phyloP scores from a whole-genome alignment of 306 rosid species.

The Castanopsis chinensis region DNA sequence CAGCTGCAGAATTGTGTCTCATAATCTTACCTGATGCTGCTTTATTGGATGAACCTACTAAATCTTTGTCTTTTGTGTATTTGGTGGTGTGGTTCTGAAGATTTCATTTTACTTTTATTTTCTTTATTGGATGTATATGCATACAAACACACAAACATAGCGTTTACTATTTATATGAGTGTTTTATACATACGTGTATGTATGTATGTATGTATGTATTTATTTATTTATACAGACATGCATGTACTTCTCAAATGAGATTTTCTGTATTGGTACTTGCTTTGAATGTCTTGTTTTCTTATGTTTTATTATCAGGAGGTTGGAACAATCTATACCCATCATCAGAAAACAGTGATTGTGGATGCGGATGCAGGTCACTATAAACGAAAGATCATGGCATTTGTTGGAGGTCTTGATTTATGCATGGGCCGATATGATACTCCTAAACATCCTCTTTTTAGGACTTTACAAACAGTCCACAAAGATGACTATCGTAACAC shows the following conservation, averaged over 20 bases:
- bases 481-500: constrained; percentile 79
- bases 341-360: constrained; percentile 90
- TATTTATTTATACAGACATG: background rate
- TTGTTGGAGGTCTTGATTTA: constrained; percentile 93
- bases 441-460: constrained; percentile 61
- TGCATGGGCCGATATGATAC: constrained; percentile 83
- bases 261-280: constrained; percentile 1
- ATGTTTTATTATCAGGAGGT: constrained; percentile 57
- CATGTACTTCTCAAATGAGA: background rate
- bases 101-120: background rate
- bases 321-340: constrained; percentile 86
- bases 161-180: no score
- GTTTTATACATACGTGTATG: no score
- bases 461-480: constrained; percentile 64
- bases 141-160: no score
- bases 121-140: background rate
- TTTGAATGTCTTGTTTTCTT: background rate
- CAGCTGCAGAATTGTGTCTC: background rate
- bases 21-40: background rate
- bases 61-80: background rate
- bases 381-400: constrained; percentile 72
- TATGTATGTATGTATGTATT: background rate
- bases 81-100: background rate
- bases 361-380: constrained; percentile 80
- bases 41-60: background rate